These are phyloP conservation scores for Acacia pycnantha DNA, from an alignment of 331 rosid genomes.

Conservation along the genomic window DNA sequence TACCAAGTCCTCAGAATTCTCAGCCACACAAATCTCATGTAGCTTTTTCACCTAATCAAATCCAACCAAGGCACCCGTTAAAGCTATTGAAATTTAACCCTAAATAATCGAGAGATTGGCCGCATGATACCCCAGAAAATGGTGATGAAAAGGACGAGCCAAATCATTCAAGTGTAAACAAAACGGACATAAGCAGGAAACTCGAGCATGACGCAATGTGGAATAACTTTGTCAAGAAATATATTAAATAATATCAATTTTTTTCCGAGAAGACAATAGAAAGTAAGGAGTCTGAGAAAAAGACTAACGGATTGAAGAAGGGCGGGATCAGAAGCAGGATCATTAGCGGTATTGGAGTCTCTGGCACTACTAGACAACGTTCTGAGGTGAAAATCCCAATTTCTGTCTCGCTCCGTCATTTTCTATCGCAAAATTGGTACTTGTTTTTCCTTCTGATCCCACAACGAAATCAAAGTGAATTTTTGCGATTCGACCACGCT, in stretches of 20 bases:
- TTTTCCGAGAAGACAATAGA: not conserved
- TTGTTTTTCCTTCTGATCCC: not conserved
- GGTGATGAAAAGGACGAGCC: not conserved
- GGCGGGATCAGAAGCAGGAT: slow-evolving; percentile 86
- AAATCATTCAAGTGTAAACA: not conserved
- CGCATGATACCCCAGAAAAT: not conserved
- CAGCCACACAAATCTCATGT: slow-evolving; percentile 62
- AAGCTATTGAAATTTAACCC: not conserved
- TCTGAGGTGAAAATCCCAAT: slow-evolving; percentile 84
- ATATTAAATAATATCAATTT: not conserved
- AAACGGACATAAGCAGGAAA: not conserved
- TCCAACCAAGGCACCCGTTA: not conserved
- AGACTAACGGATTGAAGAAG: slow-evolving; percentile 70
- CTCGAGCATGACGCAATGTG: not conserved
- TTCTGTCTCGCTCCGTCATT: slow-evolving; percentile 51
- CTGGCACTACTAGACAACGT: slow-evolving; percentile 63
- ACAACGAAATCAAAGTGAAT: not conserved
- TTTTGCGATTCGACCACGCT: not conserved
- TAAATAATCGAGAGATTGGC: not conserved
- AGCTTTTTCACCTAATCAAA: slow-evolving; percentile 72
- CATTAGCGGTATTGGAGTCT: slow-evolving; percentile 75
- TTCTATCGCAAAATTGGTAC: not conserved
- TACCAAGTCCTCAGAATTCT: slow-evolving; percentile 77
- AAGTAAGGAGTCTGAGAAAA: not conserved
- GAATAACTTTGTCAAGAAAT: not conserved